These are phyloP conservation scores for Herpomyces periplanetae DNA, from an alignment of 2,329 filamentous ascomycete genomes.

Conservation along the genomic window DNA sequence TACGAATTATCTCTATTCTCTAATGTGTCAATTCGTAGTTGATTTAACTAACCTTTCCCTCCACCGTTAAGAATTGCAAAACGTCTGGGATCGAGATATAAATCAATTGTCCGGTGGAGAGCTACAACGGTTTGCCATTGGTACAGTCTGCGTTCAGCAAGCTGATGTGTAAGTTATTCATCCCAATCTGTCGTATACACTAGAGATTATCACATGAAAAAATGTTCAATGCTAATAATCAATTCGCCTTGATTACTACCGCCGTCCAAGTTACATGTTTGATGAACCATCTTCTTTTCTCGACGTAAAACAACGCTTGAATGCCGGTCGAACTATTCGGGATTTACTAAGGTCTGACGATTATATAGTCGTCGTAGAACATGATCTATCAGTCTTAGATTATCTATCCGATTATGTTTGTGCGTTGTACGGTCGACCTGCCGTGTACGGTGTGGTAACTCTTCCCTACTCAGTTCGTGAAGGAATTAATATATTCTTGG, in stretches of 20 bases:
- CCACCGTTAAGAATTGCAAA: constrained; percentile 28
- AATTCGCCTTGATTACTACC: constrained; percentile 1
- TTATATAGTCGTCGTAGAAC: constrained; percentile 95
- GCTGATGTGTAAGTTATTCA: constrained; percentile 30
- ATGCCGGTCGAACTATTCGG: constrained; percentile 63
- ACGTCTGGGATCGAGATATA: constrained; percentile 73
- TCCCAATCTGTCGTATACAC: too few species aligned
- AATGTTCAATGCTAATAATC: constrained; percentile 1
- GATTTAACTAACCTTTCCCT: too few species aligned
- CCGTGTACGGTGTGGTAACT: constrained; percentile 88
- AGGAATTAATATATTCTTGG: constrained; percentile 96
- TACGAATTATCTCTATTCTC: too few species aligned
- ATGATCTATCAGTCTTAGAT: constrained; percentile 90
- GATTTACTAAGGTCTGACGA: constrained; percentile 54
- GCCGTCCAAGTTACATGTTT: constrained; percentile 41
- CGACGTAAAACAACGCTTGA: constrained; percentile 93
- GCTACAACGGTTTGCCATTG: constrained; percentile 87
- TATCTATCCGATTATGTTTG: constrained; percentile 97
- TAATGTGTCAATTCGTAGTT: too few species aligned
- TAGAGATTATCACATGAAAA: too few species aligned
- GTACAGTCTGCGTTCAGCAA: constrained; percentile 70
- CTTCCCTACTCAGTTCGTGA: constrained; percentile 80
- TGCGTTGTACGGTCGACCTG: constrained; percentile 74
- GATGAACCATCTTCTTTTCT: constrained; percentile 95
- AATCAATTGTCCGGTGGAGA: constrained; percentile 75